A percentile compares a stretch with the other conserved stretches of the same genome.
Evolutionary conservation across 2,329 filamentous ascomycete genomes (phyloP).

Genomic region (Orbilia quercus): DNA sequence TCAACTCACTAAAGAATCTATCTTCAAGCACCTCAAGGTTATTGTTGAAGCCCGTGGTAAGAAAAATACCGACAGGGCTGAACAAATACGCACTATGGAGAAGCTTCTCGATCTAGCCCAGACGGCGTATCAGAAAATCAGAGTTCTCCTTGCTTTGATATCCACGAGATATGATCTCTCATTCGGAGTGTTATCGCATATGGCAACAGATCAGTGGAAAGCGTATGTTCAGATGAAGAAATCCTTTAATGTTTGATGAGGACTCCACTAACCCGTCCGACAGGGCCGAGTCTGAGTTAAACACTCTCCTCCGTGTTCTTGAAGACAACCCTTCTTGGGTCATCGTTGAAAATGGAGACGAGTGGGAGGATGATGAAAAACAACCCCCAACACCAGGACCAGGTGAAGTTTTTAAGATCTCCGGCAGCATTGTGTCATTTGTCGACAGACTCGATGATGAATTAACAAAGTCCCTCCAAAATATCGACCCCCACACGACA

Average conservation of each 20-base stretch:
- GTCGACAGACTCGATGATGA: constrained; percentile 96
- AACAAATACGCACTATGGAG: constrained; percentile 98
- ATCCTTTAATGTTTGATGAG: neutral
- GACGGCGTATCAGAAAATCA: constrained; percentile 92
- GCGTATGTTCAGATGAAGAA: constrained; percentile 64
- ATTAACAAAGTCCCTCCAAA: constrained; percentile 94
- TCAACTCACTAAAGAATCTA: constrained; percentile 95
- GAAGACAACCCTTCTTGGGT: constrained; percentile 83
- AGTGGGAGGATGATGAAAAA: constrained; percentile 99
- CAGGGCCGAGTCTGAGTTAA: constrained; percentile 84
- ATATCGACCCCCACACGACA: constrained; percentile 96
- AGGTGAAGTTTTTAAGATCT: constrained; percentile 87
- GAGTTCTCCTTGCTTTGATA: constrained; percentile 88
- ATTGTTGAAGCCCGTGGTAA: constrained; percentile 97
- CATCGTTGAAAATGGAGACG: constrained; percentile 90
- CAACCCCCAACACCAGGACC: constrained; percentile 77
- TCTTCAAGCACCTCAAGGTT: constrained; percentile 92
- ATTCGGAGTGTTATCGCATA: constrained; percentile 79
- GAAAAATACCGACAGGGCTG: constrained; percentile 95
- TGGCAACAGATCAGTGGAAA: constrained; percentile 98
- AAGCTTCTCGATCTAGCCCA: constrained; percentile 88
- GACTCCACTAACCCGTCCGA: constrained; percentile 8
- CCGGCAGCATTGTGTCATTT: constrained; percentile 93
- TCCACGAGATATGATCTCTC: constrained; percentile 95
- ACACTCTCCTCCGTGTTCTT: constrained; percentile 79